Base-by-base conservation (phyloP, 164 flowering plant species). In the Vitis rupestris region DNA sequence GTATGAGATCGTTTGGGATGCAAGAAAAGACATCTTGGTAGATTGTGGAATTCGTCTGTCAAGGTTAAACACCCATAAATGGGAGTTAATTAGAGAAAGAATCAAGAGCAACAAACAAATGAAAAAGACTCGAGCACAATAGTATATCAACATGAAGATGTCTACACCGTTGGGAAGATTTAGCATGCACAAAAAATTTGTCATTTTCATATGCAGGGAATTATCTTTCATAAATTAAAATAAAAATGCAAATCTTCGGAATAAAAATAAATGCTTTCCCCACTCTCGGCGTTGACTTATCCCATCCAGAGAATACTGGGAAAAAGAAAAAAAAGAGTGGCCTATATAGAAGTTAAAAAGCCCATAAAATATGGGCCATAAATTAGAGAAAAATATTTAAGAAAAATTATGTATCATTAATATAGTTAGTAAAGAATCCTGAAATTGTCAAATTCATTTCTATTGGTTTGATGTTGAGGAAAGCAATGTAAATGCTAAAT, bases 21-120 rank as follows among this genome's bases (percentile, higher is more conserved):
- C 99, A 93, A 64, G 93, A 82, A 75, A 96, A 96, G 55, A 96
- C 97, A 65, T 91, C 97, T 75, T 96, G 97, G 82, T 89, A 96
- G 69, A 93, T 88, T 74, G 69, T 75, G 15, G 98, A 84, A 77
- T 96, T 96, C 66, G 85, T 85, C 99, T 96, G 90, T 52, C 62
- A 68, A 63, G 44, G 50, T 48, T 4, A 65, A 64, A 14, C 14
- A 56, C 2, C 27, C 9, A 30, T 23, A 30, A 10, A 62, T 13
- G 31, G 50, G 10, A 16, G 17, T 9, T 30, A 65, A 4, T 44
- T 10, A 10, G 23, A 48, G 14, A 59, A 65, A 49, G 17, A 29
- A 10, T 55, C 17, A 9, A n/a, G 49, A 52, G 15, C 56, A 9
- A 9, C 8, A 50, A 10, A 65, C 10, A 13, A 13, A 16, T 3